These are phyloP conservation scores for Podospora appendiculata DNA, from an alignment of 495 filamentous ascomycete genomes.

Conservation along the genomic window DNA sequence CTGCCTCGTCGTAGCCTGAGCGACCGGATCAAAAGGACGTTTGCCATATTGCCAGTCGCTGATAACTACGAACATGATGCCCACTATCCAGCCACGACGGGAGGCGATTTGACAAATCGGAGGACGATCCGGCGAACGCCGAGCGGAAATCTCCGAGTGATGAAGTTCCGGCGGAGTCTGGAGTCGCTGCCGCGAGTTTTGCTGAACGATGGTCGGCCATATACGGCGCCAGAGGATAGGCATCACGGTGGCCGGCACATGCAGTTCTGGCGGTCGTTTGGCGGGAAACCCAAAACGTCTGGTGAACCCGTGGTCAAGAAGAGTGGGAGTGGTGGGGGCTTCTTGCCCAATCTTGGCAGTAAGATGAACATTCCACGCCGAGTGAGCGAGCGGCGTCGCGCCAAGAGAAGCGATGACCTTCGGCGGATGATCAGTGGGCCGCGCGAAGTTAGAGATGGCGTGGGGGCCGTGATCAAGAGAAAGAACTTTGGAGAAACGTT, in stretches of 20 bases:
- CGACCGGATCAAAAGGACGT: constrained; percentile 39
- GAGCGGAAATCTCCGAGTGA: constrained; percentile 41
- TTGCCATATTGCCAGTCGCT: constrained; percentile 43
- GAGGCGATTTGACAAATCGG: constrained; percentile 33
- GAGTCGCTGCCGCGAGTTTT: constrained; percentile 23
- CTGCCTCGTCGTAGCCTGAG: constrained; percentile 42
- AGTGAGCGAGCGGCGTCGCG: constrained; percentile 53
- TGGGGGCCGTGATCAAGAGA: constrained; percentile 42
- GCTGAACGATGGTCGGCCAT: constrained; percentile 17
- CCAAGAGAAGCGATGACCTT: constrained; percentile 57
- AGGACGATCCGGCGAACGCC: constrained; percentile 42
- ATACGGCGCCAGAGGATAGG: constrained; percentile 21
- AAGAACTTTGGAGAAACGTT: constrained; percentile 20
- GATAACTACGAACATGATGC: constrained; percentile 19
- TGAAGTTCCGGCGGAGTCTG: constrained; percentile 36
- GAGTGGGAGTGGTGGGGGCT: constrained; percentile 3
- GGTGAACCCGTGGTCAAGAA: background rate
- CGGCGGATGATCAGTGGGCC: constrained; percentile 57
- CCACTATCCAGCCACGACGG: constrained; percentile 23
- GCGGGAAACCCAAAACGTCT: background rate
- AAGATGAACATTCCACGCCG: constrained; percentile 44
- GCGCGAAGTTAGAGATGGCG: constrained; percentile 40
- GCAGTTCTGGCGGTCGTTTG: constrained; percentile 10
- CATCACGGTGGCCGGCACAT: constrained; percentile 7
- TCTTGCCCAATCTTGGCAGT: constrained; percentile 27